Conservation (phyloP, 192 early-diverging fungal species). For the Linnemannia elongata region DNA sequence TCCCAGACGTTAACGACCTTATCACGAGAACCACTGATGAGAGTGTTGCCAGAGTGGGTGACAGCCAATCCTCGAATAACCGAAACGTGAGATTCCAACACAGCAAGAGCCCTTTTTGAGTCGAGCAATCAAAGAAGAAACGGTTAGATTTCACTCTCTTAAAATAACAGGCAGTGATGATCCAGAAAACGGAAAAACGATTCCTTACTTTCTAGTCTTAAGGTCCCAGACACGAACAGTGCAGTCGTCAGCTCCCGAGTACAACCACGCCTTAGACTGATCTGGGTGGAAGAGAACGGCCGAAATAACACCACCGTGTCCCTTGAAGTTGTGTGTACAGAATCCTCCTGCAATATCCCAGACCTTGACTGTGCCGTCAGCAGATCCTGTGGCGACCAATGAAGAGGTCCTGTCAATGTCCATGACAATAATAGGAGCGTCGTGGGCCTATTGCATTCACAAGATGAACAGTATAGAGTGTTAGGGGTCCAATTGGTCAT, state of each 20-base stretch:
- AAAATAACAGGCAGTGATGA: not conserved
- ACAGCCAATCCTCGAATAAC: conserved; percentile 93
- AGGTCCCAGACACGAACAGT: conserved; percentile 94
- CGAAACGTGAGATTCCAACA: conserved; percentile 89
- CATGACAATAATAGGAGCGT: conserved; percentile 94
- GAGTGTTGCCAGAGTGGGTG: conserved; percentile 72
- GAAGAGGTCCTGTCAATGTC: conserved; percentile 91
- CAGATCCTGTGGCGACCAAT: conserved; percentile 95
- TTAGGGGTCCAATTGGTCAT: not conserved
- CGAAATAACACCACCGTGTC: conserved; percentile 91
- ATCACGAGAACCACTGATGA: conserved; percentile 92
- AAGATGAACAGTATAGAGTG: no score
- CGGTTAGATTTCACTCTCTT: not conserved
- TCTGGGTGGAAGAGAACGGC: conserved; percentile 86
- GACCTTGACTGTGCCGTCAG: conserved; percentile 94
- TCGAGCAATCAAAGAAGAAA: not conserved
- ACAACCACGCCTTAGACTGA: conserved; percentile 72
- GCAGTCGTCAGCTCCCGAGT: conserved; percentile 94
- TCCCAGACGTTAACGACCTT: conserved; percentile 94
- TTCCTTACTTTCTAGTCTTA: conserved; percentile 69
- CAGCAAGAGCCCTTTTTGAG: conserved; percentile 70
- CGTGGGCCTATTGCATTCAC: conserved; percentile 77
- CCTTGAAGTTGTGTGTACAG: conserved; percentile 96
- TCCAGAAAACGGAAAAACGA: not conserved
- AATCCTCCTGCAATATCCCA: conserved; percentile 96